Conservation (phyloP, 176 grass and related monocot species). For the Saccharum officinarum region DNA sequence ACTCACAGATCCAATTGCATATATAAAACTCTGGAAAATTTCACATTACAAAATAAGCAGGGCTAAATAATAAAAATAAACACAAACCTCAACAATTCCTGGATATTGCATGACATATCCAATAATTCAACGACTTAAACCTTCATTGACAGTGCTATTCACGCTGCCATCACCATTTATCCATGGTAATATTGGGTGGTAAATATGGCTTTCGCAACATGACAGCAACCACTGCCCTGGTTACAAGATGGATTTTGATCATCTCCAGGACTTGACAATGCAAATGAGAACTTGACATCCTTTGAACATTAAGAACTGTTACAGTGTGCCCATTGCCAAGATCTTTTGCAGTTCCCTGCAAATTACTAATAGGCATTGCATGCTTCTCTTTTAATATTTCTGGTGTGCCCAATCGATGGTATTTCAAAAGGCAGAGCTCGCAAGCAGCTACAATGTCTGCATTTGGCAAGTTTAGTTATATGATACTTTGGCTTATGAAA, state of each 20-base stretch:
- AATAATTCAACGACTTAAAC: constrained; percentile 61
- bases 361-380: constrained; percentile 30
- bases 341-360: constrained; percentile 34
- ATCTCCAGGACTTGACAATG: constrained; percentile 13
- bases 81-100: constrained; percentile 59
- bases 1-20: constrained; percentile 1
- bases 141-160: constrained; percentile 62
- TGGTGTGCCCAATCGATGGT: background rate
- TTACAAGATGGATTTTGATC: background rate
- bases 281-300: constrained; percentile 6
- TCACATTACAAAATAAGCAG: background rate
- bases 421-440: constrained; percentile 19
- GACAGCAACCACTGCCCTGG: constrained; percentile 7
- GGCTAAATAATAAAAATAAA: constrained; percentile 9
- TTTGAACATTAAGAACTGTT: constrained; percentile 43
- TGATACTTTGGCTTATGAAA: constrained; percentile 76
- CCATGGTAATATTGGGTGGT: constrained; percentile 77
- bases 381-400: constrained; percentile 11
- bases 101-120: constrained; percentile 84
- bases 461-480: constrained; percentile 45
- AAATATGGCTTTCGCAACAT: constrained; percentile 34
- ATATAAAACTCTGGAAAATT: background rate
- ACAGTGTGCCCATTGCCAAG: constrained; percentile 67
- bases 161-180: constrained; percentile 81
- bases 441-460: constrained; percentile 31